Conservation (phyloP, 495 filamentous ascomycete species). For the Penicillium flavigenum region DNA sequence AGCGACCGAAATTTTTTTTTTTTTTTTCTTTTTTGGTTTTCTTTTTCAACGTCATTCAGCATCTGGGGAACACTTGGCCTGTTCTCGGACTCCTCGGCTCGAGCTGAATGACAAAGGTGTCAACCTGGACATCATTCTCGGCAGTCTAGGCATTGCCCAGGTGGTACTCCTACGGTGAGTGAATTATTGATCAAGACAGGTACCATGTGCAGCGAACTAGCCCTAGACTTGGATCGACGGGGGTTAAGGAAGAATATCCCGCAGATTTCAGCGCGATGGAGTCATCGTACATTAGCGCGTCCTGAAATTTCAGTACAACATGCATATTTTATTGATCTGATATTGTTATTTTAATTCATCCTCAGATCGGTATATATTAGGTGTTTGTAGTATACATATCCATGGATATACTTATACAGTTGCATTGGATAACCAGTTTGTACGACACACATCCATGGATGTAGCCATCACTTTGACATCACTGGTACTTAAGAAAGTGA, state of each 20-base stretch:
- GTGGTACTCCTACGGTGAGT: conserved; percentile 12
- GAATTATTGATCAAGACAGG: conserved; percentile 23
- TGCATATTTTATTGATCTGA: neutral
- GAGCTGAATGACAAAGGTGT: neutral
- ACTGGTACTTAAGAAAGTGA: neutral
- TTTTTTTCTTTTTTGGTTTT: neutral
- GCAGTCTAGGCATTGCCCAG: conserved; percentile 5
- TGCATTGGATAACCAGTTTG: neutral
- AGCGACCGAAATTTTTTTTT: neutral
- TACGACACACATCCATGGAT: neutral
- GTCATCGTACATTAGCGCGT: conserved; percentile 24
- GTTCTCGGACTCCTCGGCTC: conserved; percentile 1
- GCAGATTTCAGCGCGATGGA: conserved; percentile 21
- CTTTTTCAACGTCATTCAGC: neutral
- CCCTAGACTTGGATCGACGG: conserved; percentile 24
- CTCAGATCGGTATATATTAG: too few relatives aligned
- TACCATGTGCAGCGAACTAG: conserved; percentile 16
- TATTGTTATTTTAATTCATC: too few relatives aligned
- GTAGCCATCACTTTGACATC: neutral
- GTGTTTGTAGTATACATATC: neutral
- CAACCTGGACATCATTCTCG: conserved; percentile 3
- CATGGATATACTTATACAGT: neutral
- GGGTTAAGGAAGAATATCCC: conserved; percentile 23
- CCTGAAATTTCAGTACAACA: conserved; percentile 4
- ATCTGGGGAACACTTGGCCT: conserved; percentile 1